Base-by-base conservation (phyloP, 495 filamentous ascomycete species). In the Staphylotrichum longicolle region DNA sequence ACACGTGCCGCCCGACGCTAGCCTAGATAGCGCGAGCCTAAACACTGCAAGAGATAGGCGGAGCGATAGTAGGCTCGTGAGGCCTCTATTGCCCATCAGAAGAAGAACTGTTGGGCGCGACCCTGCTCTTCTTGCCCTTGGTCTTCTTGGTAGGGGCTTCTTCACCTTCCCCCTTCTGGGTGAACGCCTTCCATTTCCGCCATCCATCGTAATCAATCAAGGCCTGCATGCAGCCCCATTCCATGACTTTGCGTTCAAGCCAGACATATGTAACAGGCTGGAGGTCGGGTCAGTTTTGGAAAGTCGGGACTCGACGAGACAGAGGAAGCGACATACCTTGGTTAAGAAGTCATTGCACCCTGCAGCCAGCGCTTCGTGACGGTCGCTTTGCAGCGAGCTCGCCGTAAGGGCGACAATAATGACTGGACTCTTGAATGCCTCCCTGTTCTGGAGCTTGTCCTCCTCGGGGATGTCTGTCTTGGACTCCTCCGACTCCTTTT, bases 211-310 rank as follows among this genome's bases (percentile, higher is more conserved):
- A 98, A 79, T 98, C 94, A 74, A 98, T 98, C 56, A 98, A 78
- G 20, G 95, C 95, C 80, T 98, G 94, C 88, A 98, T 97, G 77
- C 94, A 98, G 64, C 94, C 94, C 94, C 94, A 98, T 83, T 98
- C 94, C 72, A 93, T 96, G 45, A 98, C 91, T 71, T 98, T 98
- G 45, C 93, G 86, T 68, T 96, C 89, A 12, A 98, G 82, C 94
- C 94, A 98, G 60, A 95, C 92, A 69, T 97, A 98, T 66, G 93
- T 95, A 55, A 98, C 92, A 30, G 94, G 94, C 91, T 96, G 12
- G 41, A 44, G 14, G 20, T 60, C n/a, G 54, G 60, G 57, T 63
- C 20, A 27, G 20, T 27, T 27, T 27, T 27, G 20, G 52, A 42
- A 63, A 60, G 40, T n/a, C 12, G 14, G 51, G 32, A 37, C 34